phyloP scores from a whole-genome alignment of 768 basidiomycete species.

The Tulasnella sp. region DNA sequence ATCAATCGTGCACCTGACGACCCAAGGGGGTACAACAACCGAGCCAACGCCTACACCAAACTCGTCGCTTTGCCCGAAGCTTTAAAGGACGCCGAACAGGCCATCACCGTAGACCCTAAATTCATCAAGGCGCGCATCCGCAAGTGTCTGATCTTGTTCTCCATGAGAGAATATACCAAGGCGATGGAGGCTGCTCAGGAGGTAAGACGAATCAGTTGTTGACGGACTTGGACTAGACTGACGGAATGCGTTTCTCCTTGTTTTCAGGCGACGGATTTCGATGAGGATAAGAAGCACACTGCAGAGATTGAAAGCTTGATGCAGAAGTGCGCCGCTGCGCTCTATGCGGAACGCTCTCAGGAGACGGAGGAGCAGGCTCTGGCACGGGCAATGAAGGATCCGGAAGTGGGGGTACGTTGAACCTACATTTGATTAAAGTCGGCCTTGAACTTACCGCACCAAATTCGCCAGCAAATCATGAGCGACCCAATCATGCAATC shows the following conservation, averaged over 20 bases:
- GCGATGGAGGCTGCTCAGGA: slow-evolving; percentile 76
- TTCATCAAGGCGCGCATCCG: slow-evolving; percentile 97
- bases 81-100: slow-evolving; percentile 88
- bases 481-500: slow-evolving; percentile 87
- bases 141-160: slow-evolving; percentile 73
- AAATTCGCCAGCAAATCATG: slow-evolving; percentile 59
- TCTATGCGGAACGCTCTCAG: slow-evolving; percentile 66
- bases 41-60: slow-evolving; percentile 96
- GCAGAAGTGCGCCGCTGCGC: slow-evolving; percentile 69
- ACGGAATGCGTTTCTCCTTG: not conserved
- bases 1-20: slow-evolving; percentile 93
- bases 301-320: slow-evolving; percentile 76
- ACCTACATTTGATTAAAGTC: slow-evolving; percentile 9
- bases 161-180: slow-evolving; percentile 87
- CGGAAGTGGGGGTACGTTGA: slow-evolving; percentile 75
- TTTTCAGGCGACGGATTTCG: slow-evolving; percentile 54
- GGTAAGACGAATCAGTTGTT: slow-evolving; percentile 23
- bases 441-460: not conserved
- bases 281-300: slow-evolving; percentile 73
- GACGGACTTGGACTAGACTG: not conserved
- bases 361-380: slow-evolving; percentile 92
- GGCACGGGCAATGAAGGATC: slow-evolving; percentile 92
- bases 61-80: slow-evolving; percentile 89
- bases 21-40: slow-evolving; percentile 92
- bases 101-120: slow-evolving; percentile 80